Evolutionary conservation across 768 basidiomycete genomes (phyloP).

Genomic region (Leccinum truebloodii): DNA sequence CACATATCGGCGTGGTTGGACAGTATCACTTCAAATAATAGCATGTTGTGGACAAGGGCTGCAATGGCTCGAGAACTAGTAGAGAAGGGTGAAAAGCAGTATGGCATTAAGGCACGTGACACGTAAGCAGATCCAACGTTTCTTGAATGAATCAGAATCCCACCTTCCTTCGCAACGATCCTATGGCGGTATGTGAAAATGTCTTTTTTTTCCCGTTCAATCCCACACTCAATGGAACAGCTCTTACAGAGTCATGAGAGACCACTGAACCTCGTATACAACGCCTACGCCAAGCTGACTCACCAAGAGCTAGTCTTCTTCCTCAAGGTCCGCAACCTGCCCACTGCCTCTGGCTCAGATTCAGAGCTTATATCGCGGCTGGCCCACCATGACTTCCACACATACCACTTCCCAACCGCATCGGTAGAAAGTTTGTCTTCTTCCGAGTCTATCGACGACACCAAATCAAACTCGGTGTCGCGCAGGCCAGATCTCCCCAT

Average conservation of each 20-base stretch:
- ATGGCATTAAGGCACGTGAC: slow-evolving; percentile 1
- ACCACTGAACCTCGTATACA: slow-evolving; percentile 49
- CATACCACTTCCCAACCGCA: slow-evolving; percentile 56
- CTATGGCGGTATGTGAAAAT: slow-evolving; percentile 43
- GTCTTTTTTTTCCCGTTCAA: not conserved
- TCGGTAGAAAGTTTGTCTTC: slow-evolving; percentile 33
- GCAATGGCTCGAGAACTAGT: too few relatives aligned
- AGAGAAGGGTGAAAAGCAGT: too few relatives aligned
- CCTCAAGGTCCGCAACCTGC: slow-evolving; percentile 70
- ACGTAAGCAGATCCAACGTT: not conserved
- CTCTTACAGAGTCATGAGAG: slow-evolving; percentile 26
- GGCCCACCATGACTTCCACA: slow-evolving; percentile 72
- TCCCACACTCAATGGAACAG: slow-evolving; percentile 24
- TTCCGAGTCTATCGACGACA: slow-evolving; percentile 20
- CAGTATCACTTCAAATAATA: too few relatives aligned
- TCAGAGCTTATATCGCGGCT: slow-evolving; percentile 69
- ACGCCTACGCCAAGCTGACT: slow-evolving; percentile 68
- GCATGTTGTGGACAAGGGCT: too few relatives aligned
- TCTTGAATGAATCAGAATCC: not conserved
- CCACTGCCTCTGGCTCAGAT: slow-evolving; percentile 56
- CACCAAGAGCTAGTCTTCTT: slow-evolving; percentile 74
- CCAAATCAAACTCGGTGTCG: slow-evolving; percentile 27
- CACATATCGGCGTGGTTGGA: too few relatives aligned
- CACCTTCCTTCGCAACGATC: slow-evolving; percentile 2
- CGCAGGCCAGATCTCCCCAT: slow-evolving; percentile 63